phyloP scores from a whole-genome alignment of 2,329 filamentous ascomycete species.

The Fusarium secorum region DNA sequence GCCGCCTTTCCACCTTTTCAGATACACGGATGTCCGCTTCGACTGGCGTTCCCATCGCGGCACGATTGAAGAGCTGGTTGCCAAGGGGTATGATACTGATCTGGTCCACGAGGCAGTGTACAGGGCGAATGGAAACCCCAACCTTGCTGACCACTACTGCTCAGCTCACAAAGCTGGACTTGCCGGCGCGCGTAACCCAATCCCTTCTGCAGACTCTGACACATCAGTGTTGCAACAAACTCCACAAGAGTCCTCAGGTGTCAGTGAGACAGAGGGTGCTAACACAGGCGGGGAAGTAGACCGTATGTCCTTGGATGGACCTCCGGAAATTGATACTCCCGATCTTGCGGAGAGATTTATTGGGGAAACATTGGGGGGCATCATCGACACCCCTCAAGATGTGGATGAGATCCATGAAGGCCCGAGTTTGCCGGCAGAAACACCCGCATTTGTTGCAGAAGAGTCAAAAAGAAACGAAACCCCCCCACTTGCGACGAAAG shows the following conservation, averaged over 20 bases:
- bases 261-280: conserved; percentile 36
- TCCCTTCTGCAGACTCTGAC: conserved; percentile 67
- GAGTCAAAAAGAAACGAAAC: conserved; percentile 22
- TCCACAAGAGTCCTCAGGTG: conserved; percentile 16
- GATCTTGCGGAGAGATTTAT: conserved; percentile 38
- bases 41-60: conserved; percentile 52
- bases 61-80: conserved; percentile 46
- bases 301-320: conserved; percentile 50
- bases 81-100: conserved; percentile 56
- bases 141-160: conserved; percentile 77
- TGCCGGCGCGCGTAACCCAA: conserved; percentile 69
- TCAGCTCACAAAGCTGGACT: conserved; percentile 65
- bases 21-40: conserved; percentile 55
- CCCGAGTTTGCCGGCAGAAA: conserved; percentile 34
- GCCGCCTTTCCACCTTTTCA: conserved; percentile 52
- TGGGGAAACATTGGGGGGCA: conserved; percentile 42
- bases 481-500: conserved; percentile 58
- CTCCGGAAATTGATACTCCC: conserved; percentile 40
- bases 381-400: conserved; percentile 39
- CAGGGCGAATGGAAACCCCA: conserved; percentile 74
- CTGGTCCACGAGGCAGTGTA: conserved; percentile 83
- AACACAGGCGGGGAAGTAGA: conserved; percentile 45
- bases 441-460: conserved; percentile 14
- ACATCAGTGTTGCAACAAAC: conserved; percentile 44
- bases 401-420: conserved; percentile 33